Percentiles rank a stretch among this genome's conserved stretches.
phyloP scores from a whole-genome alignment of 2,329 filamentous ascomycete species.

The Parastagonospora avenae region DNA sequence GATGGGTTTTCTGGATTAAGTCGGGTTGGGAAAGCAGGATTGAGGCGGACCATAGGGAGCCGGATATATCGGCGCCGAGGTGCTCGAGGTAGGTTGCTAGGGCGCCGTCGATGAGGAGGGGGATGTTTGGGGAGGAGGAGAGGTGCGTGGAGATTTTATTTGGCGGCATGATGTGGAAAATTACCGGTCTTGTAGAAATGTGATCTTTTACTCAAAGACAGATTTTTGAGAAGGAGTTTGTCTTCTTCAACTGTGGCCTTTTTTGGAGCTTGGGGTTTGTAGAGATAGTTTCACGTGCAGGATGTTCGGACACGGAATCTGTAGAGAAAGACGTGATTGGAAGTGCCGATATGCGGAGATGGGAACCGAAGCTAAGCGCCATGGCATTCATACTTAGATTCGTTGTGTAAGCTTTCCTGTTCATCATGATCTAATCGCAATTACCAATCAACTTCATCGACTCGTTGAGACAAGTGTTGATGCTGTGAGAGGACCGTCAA shows the following conservation, averaged over 20 bases:
- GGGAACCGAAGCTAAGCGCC: neutral
- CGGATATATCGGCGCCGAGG: conserved; percentile 50
- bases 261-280: too few species aligned
- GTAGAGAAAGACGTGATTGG: neutral
- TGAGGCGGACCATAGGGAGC: conserved; percentile 53
- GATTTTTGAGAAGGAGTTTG: too few species aligned
- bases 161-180: conserved; percentile 2
- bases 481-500: too few species aligned
- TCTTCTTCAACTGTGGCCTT: too few species aligned
- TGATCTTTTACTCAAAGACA: too few species aligned
- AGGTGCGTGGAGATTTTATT: conserved; percentile 23
- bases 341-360: neutral
- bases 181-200: too few species aligned
- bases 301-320: neutral
- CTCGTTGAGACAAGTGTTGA: too few species aligned
- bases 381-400: neutral
- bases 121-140: conserved; percentile 12
- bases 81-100: conserved; percentile 55
- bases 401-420: too few species aligned
- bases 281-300: neutral
- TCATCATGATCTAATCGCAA: neutral
- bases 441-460: too few species aligned
- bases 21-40: conserved; percentile 47
- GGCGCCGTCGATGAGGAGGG: conserved; percentile 53
- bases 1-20: conserved; percentile 51